A percentile compares a stretch with the other conserved stretches of the same genome.
phyloP scores from a whole-genome alignment of 2,329 filamentous ascomycete genomes.

The Curvularia spicifera region DNA sequence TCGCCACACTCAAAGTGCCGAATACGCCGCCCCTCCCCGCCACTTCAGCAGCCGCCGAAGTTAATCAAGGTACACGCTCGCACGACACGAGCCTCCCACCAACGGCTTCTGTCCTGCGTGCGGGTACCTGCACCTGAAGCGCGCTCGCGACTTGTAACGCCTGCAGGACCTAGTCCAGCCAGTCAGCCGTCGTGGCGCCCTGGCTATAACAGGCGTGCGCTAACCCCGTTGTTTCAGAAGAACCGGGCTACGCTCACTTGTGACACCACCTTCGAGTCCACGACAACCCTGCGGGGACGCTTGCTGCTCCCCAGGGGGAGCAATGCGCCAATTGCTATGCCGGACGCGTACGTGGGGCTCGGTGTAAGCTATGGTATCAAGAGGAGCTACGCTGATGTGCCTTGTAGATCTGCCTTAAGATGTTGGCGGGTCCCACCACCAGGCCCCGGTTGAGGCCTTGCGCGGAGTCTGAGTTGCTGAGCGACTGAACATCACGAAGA shows the following conservation, averaged over 20 bases:
- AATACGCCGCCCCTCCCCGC: not conserved
- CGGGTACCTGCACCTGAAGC: constrained; percentile 29
- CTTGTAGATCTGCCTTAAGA: constrained; percentile 36
- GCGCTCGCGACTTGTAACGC: constrained; percentile 29
- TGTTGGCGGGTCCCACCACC: constrained; percentile 17
- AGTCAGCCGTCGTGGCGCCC: constrained; percentile 17
- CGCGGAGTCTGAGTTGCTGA: constrained; percentile 31
- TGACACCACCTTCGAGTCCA: constrained; percentile 17
- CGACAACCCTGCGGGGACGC: constrained; percentile 18
- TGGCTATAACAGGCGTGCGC: constrained; percentile 2
- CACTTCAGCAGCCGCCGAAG: constrained; percentile 17
- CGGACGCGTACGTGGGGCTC: not conserved
- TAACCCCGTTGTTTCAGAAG: constrained; percentile 33
- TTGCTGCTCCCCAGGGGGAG: constrained; percentile 8
- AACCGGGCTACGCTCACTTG: constrained; percentile 24
- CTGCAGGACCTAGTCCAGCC: constrained; percentile 8
- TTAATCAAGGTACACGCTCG: constrained; percentile 4
- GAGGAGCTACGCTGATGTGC: constrained; percentile 5
- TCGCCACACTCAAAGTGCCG: not conserved
- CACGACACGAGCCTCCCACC: constrained; percentile 18
- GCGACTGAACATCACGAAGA: constrained; percentile 36
- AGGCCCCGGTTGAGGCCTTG: constrained; percentile 6
- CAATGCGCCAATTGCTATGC: constrained; percentile 23
- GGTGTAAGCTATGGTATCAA: not conserved
- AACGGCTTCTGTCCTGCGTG: constrained; percentile 22